Conservation (phyloP, 2,329 filamentous ascomycete species). For the Botryotinia calthae region DNA sequence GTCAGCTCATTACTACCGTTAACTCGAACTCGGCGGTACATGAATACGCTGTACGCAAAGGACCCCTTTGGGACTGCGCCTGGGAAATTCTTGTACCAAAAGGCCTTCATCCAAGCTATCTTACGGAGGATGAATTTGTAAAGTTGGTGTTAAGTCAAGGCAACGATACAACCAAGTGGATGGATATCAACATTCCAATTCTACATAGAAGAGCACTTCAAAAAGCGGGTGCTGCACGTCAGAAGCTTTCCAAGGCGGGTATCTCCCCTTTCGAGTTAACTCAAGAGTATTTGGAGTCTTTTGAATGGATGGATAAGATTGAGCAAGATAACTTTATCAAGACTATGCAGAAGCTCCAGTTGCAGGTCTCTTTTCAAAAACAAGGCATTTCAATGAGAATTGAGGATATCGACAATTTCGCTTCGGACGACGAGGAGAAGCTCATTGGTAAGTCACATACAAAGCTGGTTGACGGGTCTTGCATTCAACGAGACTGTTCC, state of each 20-base stretch:
- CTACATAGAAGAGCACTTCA: constrained; percentile 21
- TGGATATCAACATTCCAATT: constrained; percentile 16
- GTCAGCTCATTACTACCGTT: constrained; percentile 1
- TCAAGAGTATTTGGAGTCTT: constrained; percentile 19
- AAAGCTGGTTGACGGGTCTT: constrained; percentile 10
- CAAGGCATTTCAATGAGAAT: constrained; percentile 20
- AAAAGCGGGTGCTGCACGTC: constrained; percentile 17
- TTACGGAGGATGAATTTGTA: constrained; percentile 24
- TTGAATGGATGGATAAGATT: constrained; percentile 26
- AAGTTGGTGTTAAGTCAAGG: constrained; percentile 21
- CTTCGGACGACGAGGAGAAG: neutral
- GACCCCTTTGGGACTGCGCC: constrained; percentile 23
- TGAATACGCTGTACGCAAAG: constrained; percentile 21
- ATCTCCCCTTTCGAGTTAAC: constrained; percentile 24
- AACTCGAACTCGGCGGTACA: constrained; percentile 13
- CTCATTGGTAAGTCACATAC: constrained; percentile 12
- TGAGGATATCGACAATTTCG: constrained; percentile 8
- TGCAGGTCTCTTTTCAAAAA: constrained; percentile 19
- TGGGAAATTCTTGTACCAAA: constrained; percentile 21
- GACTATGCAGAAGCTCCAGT: constrained; percentile 14
- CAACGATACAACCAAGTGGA: constrained; percentile 20
- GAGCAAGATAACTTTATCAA: constrained; percentile 24
- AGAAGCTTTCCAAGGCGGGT: constrained; percentile 20
- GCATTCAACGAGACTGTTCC: constrained; percentile 1
- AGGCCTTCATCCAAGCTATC: constrained; percentile 24